These are phyloP conservation scores for Penicillium daleae DNA, from an alignment of 495 filamentous ascomycete genomes.

Conservation along the genomic window DNA sequence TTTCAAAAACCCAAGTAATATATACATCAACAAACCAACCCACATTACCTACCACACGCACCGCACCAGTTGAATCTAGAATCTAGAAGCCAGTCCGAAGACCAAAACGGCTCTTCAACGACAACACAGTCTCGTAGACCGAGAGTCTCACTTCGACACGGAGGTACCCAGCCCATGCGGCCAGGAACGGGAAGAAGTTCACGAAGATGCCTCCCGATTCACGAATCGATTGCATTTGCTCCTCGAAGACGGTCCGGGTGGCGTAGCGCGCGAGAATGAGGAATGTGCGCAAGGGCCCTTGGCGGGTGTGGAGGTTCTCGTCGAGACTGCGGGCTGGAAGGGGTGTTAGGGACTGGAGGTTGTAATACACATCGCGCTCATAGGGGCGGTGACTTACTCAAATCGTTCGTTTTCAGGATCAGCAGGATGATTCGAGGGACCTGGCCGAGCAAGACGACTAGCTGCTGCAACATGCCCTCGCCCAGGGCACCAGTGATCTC, in stretches of 20 bases:
- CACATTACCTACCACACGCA: not conserved
- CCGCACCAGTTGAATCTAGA: not conserved
- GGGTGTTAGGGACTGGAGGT: conserved; percentile 15
- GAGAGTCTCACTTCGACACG: conserved; percentile 67
- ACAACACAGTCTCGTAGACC: conserved; percentile 60
- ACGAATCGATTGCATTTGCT: conserved; percentile 74
- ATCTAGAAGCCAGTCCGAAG: conserved; percentile 19
- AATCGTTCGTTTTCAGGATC: conserved; percentile 97
- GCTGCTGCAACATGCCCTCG: conserved; percentile 82
- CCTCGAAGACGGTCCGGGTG: conserved; percentile 82
- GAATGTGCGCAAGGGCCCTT: conserved; percentile 87
- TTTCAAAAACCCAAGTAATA: conserved; percentile 19
- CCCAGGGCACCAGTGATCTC: conserved; percentile 79
- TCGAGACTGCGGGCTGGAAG: conserved; percentile 78
- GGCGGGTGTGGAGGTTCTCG: conserved; percentile 87
- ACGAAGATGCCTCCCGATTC: conserved; percentile 57
- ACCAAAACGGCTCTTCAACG: conserved; percentile 48
- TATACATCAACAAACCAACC: conserved; percentile 16
- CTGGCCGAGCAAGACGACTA: conserved; percentile 85
- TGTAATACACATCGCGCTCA: not conserved
- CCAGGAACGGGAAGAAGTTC: conserved; percentile 59
- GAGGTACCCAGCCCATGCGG: conserved; percentile 61
- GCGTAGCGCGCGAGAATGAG: conserved; percentile 94
- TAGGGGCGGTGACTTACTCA: conserved; percentile 58
- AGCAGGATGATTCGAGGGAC: conserved; percentile 91